A percentile compares a stretch with the other conserved stretches of the same genome.
Conservation (phyloP, 352 stramenopile species). For the Phytophthora lateralis region DNA sequence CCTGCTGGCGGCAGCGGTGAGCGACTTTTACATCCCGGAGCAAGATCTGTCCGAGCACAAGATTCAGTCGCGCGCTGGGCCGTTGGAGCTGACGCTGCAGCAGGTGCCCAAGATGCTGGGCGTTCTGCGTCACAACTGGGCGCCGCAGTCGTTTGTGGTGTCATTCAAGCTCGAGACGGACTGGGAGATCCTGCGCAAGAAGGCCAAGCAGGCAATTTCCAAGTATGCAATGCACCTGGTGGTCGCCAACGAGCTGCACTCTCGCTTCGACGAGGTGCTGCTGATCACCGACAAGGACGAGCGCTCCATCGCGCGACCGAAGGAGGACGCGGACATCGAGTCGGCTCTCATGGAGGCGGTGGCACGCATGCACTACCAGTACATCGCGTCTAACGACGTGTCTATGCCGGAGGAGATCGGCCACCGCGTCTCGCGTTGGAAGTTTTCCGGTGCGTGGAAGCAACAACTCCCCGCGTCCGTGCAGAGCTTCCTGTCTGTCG, state of each 20-base stretch:
- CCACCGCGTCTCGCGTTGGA: conserved; percentile 33
- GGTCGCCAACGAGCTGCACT: conserved; percentile 96
- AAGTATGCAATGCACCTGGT: conserved; percentile 98
- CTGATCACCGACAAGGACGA: conserved; percentile 73
- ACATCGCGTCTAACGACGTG: conserved; percentile 67
- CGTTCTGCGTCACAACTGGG: conserved; percentile 91
- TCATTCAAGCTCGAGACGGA: conserved; percentile 99
- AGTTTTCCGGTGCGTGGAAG: conserved; percentile 41
- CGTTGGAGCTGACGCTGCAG: conserved; percentile 85
- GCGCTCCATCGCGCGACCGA: conserved; percentile 52
- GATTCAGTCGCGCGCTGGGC: conserved; percentile 92
- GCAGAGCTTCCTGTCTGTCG: conserved; percentile 46
- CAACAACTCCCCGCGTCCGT: conserved; percentile 44
- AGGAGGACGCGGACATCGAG: conserved; percentile 74
- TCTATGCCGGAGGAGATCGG: conserved; percentile 62
- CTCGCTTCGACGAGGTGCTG: conserved; percentile 91
- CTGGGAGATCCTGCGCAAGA: conserved; percentile 91
- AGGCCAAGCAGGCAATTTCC: conserved; percentile 91
- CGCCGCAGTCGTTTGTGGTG: conserved; percentile 94
- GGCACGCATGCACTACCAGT: conserved; percentile 73
- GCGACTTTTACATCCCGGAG: conserved; percentile 97
- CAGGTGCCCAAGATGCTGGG: conserved; percentile 97
- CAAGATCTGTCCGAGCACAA: conserved; percentile 94
- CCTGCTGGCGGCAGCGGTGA: conserved; percentile 97
- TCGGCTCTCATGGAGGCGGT: conserved; percentile 63